These are phyloP conservation scores for Yamadazyma buinensis DNA, from an alignment of 1,139 yeast genomes.

Conservation along the genomic window DNA sequence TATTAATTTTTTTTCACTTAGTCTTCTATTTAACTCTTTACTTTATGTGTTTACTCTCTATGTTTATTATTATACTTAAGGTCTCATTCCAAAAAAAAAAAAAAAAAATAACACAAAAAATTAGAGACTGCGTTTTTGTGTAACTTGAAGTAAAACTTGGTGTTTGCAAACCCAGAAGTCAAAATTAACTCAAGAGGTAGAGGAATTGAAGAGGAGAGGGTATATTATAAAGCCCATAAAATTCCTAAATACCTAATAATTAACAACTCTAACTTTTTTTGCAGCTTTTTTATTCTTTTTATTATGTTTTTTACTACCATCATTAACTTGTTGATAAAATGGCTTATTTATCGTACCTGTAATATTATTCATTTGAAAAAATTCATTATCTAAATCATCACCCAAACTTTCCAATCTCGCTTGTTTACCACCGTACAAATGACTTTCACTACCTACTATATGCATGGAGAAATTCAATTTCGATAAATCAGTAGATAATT, in stretches of 20 bases:
- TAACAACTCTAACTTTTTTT: conserved; percentile 43
- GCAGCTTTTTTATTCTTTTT: conserved; percentile 71
- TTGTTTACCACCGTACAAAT: conserved; percentile 73
- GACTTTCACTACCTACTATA: conserved; percentile 31
- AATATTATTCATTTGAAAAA: conserved; percentile 64
- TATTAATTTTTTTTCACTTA: too few relatives aligned
- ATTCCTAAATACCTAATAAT: conserved; percentile 19
- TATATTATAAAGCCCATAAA: too few relatives aligned
- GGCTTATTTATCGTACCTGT: conserved; percentile 66
- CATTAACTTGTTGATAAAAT: conserved; percentile 54
- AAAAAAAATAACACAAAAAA: too few relatives aligned
- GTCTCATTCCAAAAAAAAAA: too few relatives aligned
- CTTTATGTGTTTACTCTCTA: too few relatives aligned
- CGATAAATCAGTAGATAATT: conserved; percentile 65
- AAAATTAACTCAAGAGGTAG: too few relatives aligned
- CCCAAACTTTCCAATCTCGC: conserved; percentile 76
- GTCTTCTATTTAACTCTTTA: too few relatives aligned
- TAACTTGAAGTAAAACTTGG: too few relatives aligned
- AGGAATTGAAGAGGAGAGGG: too few relatives aligned
- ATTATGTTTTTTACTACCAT: conserved; percentile 62
- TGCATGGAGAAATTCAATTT: conserved; percentile 79
- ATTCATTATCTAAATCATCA: conserved; percentile 78
- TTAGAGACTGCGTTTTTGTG: too few relatives aligned
- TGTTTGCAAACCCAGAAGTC: too few relatives aligned
- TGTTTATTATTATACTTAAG: too few relatives aligned